phyloP scores from a whole-genome alignment of 192 early-diverging fungal genomes.

The Rhizophagus sp. region DNA sequence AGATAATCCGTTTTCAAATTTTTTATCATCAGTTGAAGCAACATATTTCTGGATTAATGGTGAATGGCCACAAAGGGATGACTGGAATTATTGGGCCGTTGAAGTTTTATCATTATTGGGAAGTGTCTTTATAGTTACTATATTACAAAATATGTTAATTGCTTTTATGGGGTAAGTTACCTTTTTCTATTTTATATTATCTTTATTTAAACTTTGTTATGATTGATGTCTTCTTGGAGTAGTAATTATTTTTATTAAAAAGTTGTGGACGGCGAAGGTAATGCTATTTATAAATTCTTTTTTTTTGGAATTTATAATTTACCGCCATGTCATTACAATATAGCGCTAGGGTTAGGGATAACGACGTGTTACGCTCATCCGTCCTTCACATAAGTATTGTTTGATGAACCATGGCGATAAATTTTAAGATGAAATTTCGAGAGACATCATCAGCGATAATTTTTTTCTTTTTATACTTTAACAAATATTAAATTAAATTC shows the following conservation, averaged over 20 bases:
- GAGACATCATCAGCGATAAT: no score
- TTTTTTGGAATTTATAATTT: no score
- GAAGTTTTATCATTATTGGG: background rate
- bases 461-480: background rate
- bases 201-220: background rate
- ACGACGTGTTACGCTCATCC: no score
- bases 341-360: no score
- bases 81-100: background rate
- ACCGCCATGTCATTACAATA: no score
- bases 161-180: background rate
- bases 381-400: no score
- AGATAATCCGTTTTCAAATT: background rate
- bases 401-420: no score
- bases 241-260: background rate
- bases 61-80: background rate
- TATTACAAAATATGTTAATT: background rate
- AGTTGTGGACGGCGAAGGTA: background rate
- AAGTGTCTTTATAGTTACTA: background rate
- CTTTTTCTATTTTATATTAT: background rate
- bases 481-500: background rate
- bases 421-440: no score
- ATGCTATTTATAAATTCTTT: no score
- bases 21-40: background rate
- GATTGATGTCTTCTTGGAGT: background rate
- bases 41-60: background rate